A percentile compares a stretch with the other conserved stretches of the same genome.
Evolutionary conservation across 306 rosid genomes (phyloP).

Genomic region (Nissolia schottii): DNA sequence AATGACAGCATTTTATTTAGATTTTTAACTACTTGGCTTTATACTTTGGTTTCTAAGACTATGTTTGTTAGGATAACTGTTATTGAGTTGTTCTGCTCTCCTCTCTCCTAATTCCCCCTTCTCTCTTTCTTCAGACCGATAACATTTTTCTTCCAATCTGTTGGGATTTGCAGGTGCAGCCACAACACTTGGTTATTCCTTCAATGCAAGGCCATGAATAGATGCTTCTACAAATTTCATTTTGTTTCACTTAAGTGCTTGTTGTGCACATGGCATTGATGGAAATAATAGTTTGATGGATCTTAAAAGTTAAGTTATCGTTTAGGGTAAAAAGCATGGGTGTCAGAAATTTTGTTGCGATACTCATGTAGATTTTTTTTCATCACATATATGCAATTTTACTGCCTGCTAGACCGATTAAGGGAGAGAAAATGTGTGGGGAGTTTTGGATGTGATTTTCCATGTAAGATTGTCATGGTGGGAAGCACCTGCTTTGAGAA

Average conservation of each 20-base stretch:
- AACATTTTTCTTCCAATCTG: not conserved
- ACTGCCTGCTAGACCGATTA: not conserved
- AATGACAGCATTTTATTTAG: not conserved
- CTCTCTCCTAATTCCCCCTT: not conserved
- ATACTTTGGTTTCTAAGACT: not conserved
- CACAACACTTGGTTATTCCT: slow-evolving; percentile 29
- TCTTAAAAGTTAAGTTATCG: not conserved
- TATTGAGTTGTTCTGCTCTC: not conserved
- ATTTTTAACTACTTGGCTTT: not conserved
- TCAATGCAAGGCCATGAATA: slow-evolving; percentile 35
- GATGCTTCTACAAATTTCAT: not conserved
- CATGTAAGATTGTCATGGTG: slow-evolving; percentile 8
- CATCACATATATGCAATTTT: not conserved
- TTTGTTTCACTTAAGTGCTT: slow-evolving; percentile 13
- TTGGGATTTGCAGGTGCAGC: slow-evolving; percentile 31
- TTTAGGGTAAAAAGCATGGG: slow-evolving; percentile 5
- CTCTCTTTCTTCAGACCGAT: not conserved
- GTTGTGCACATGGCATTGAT: slow-evolving; percentile 6
- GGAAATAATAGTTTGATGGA: not conserved
- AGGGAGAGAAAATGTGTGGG: not conserved
- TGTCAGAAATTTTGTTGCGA: slow-evolving; percentile 22
- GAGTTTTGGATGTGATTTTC: slow-evolving; percentile 2
- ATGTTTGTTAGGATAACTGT: not conserved
- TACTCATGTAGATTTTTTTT: slow-evolving; percentile 1
- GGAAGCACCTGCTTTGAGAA: not conserved